Evolutionary conservation across 2,329 filamentous ascomycete genomes (phyloP).

Genomic region (Aspergillus intermedius): DNA sequence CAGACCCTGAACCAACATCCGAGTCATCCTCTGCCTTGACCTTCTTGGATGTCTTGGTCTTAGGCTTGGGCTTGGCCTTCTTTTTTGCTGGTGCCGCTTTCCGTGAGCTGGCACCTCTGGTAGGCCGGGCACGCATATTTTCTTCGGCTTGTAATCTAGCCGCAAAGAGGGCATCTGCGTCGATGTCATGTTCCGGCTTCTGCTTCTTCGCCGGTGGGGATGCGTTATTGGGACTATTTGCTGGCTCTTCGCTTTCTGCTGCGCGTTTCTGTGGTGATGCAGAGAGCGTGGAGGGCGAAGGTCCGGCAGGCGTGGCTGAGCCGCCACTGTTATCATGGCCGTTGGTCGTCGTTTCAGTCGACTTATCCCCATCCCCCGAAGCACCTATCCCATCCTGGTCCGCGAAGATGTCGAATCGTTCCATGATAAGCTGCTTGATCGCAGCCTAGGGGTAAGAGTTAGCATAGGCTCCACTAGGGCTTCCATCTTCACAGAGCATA

Average conservation of each 20-base stretch:
- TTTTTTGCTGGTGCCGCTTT: slow-evolving; percentile 58
- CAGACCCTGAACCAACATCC: slow-evolving; percentile 60
- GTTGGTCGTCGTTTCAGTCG: slow-evolving; percentile 23
- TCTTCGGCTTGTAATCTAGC: slow-evolving; percentile 88
- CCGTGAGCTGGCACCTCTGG: slow-evolving; percentile 62
- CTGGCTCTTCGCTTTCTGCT: slow-evolving; percentile 33
- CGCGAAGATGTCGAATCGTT: slow-evolving; percentile 64
- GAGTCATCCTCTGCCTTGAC: slow-evolving; percentile 74
- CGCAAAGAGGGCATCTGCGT: slow-evolving; percentile 80
- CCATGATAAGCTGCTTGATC: slow-evolving; percentile 66
- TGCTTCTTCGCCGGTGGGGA: slow-evolving; percentile 58
- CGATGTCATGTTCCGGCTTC: slow-evolving; percentile 56
- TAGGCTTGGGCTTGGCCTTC: slow-evolving; percentile 52
- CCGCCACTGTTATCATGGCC: slow-evolving; percentile 23
- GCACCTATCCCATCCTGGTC: slow-evolving; percentile 35
- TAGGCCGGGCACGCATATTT: slow-evolving; percentile 68
- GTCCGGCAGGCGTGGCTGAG: slow-evolving; percentile 20
- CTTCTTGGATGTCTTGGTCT: slow-evolving; percentile 55
- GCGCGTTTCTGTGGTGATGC: slow-evolving; percentile 38
- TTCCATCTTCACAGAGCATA: neutral
- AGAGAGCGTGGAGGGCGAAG: slow-evolving; percentile 26
- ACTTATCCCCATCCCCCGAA: slow-evolving; percentile 21
- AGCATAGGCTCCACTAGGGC: slow-evolving; percentile 5
- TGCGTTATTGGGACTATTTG: slow-evolving; percentile 30
- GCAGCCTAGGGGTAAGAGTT: slow-evolving; percentile 46